Evolutionary conservation across 306 rosid genomes (phyloP).

Genomic region (Morella rubra): DNA sequence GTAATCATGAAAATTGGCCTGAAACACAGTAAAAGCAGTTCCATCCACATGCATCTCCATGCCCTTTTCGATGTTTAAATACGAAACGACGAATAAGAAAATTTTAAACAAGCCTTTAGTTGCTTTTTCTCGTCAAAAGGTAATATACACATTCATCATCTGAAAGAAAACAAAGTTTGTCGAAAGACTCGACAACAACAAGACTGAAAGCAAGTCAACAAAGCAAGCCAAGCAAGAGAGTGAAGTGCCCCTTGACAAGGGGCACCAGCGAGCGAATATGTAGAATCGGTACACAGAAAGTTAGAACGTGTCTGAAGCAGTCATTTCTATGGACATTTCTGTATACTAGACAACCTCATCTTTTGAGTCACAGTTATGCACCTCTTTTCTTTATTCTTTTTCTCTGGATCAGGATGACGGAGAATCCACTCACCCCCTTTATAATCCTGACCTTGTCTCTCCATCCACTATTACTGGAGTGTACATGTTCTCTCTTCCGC

Average conservation of each 20-base stretch:
- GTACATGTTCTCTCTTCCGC: constrained; percentile 10
- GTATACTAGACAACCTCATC: constrained; percentile 15
- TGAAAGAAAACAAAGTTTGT: background rate
- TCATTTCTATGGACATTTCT: constrained; percentile 19
- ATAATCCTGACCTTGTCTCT: constrained; percentile 22
- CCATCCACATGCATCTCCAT: background rate
- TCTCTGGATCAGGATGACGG: constrained; percentile 30
- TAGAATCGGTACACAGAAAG: background rate
- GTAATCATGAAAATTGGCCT: background rate
- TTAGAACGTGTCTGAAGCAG: background rate
- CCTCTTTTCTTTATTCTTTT: constrained; percentile 18
- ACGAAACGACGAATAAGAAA: background rate
- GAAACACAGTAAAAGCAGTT: background rate
- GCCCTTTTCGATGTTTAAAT: background rate
- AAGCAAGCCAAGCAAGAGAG: too few relatives aligned
- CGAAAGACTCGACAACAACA: too few relatives aligned
- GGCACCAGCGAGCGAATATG: too few relatives aligned
- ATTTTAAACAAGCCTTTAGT: background rate
- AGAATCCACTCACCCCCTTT: constrained; percentile 6
- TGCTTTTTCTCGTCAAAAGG: background rate
- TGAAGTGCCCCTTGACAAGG: too few relatives aligned
- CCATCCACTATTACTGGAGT: constrained; percentile 16
- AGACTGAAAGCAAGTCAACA: too few relatives aligned
- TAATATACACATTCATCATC: background rate
- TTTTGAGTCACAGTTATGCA: constrained; percentile 29